Evolutionary conservation across 768 basidiomycete genomes (phyloP).

Genomic region (Galerina marginata): DNA sequence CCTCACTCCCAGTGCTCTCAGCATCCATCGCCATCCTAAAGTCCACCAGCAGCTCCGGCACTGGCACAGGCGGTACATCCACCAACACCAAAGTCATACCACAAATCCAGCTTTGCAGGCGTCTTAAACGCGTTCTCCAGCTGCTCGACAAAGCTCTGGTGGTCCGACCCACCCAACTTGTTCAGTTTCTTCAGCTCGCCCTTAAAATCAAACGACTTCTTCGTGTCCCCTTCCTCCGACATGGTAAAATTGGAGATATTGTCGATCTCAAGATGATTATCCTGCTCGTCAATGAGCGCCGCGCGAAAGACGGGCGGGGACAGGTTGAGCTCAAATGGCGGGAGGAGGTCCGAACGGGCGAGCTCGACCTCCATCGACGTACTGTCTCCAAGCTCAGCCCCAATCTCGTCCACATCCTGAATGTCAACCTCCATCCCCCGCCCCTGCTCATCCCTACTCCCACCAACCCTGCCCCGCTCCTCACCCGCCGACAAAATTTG

Average conservation of each 20-base stretch:
- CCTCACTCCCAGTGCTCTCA: slow-evolving; percentile 1
- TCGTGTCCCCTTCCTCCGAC: slow-evolving; percentile 65
- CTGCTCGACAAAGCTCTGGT: slow-evolving; percentile 81
- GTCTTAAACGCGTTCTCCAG: slow-evolving; percentile 81
- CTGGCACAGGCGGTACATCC: slow-evolving; percentile 61
- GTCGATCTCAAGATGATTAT: slow-evolving; percentile 34
- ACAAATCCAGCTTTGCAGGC: slow-evolving; percentile 69
- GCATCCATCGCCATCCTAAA: slow-evolving; percentile 10
- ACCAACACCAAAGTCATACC: slow-evolving; percentile 49
- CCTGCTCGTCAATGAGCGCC: slow-evolving; percentile 35
- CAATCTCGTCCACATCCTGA: neutral
- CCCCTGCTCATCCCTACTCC: too few relatives aligned
- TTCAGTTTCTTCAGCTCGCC: slow-evolving; percentile 75
- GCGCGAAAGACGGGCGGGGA: slow-evolving; percentile 30
- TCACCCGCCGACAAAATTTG: slow-evolving; percentile 55
- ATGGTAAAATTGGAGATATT: slow-evolving; percentile 41
- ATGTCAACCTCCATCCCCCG: neutral
- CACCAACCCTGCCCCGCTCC: slow-evolving; percentile 29
- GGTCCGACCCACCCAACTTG: slow-evolving; percentile 70
- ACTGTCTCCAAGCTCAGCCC: neutral
- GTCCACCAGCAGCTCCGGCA: slow-evolving; percentile 43
- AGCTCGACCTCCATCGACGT: slow-evolving; percentile 10
- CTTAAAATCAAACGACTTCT: slow-evolving; percentile 85
- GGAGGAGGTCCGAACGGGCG: slow-evolving; percentile 1
- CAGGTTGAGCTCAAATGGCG: neutral